Percentiles rank a stretch among this genome's conserved stretches.
phyloP scores from a whole-genome alignment of 257 asterid genomes.

The Paraleonurus japonicus region DNA sequence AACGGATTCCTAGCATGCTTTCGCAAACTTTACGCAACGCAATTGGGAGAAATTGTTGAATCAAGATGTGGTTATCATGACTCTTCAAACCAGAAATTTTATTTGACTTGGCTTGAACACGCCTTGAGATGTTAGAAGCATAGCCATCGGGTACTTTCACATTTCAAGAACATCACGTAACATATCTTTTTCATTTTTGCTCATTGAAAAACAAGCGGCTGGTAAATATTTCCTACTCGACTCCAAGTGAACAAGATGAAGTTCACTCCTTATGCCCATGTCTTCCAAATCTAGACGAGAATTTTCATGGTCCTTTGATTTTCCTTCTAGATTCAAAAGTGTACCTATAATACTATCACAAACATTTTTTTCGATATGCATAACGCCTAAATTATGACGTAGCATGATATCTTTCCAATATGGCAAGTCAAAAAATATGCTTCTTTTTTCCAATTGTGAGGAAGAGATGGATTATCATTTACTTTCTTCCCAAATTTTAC shows the following conservation, averaged over 20 bases:
- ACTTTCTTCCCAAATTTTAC: background rate
- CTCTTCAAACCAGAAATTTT: conserved; percentile 15
- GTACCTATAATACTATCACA: background rate
- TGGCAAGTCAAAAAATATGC: background rate
- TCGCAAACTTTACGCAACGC: background rate
- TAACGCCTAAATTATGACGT: background rate
- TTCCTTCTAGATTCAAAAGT: conserved; percentile 16
- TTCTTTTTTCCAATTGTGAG: background rate
- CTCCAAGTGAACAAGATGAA: background rate
- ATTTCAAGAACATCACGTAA: background rate
- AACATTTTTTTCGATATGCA: conserved; percentile 9
- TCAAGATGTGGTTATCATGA: conserved; percentile 21
- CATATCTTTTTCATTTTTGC: background rate
- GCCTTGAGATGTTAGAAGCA: background rate
- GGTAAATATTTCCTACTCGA: background rate
- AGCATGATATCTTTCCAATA: background rate
- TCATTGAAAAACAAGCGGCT: background rate
- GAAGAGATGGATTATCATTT: background rate
- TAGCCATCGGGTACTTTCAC: background rate
- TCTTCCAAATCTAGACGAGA: conserved; percentile 26
- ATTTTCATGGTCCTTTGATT: conserved; percentile 19
- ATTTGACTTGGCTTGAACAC: background rate
- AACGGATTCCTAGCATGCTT: background rate
- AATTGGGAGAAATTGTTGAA: conserved; percentile 14
- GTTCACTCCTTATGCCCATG: conserved; percentile 14